Evolutionary conservation across 441 rosid species (phyloP).

Genomic region (Populus hybrid): DNA sequence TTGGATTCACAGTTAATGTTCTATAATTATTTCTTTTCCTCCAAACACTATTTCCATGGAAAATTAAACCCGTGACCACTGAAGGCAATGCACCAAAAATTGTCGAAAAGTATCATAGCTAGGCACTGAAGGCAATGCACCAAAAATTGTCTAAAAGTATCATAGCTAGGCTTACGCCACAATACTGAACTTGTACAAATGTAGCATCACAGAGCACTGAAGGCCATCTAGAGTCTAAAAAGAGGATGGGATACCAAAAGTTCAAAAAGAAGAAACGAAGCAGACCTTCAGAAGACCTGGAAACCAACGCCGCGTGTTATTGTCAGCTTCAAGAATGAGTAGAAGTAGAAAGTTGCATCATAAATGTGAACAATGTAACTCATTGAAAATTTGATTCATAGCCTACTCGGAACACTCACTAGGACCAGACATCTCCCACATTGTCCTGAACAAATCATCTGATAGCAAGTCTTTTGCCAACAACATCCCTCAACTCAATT

Average conservation of each 20-base stretch:
- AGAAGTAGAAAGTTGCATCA: conserved; percentile 3
- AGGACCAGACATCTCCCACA: conserved; percentile 11
- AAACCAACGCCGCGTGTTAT: not conserved
- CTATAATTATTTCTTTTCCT: not conserved
- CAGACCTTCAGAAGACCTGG: not conserved
- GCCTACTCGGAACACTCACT: conserved; percentile 1
- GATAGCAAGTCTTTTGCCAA: conserved; percentile 49
- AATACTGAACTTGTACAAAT: too few species aligned
- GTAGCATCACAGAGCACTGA: too few species aligned
- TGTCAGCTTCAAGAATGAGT: not conserved
- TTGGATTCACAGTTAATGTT: not conserved
- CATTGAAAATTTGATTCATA: not conserved
- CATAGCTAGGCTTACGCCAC: too few species aligned
- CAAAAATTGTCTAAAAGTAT: too few species aligned
- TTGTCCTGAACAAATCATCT: conserved; percentile 31
- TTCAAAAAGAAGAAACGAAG: too few species aligned
- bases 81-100: too few species aligned
- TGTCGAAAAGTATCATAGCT: too few species aligned
- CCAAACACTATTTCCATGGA: too few species aligned
- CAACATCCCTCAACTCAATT: conserved; percentile 79
- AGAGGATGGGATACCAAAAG: too few species aligned
- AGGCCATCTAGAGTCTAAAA: too few species aligned
- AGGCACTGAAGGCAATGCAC: too few species aligned
- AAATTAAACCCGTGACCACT: too few species aligned
- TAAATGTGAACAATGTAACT: not conserved